Conservation (phyloP, 2,329 filamentous ascomycete genomes). For the Phialophora expanda region DNA sequence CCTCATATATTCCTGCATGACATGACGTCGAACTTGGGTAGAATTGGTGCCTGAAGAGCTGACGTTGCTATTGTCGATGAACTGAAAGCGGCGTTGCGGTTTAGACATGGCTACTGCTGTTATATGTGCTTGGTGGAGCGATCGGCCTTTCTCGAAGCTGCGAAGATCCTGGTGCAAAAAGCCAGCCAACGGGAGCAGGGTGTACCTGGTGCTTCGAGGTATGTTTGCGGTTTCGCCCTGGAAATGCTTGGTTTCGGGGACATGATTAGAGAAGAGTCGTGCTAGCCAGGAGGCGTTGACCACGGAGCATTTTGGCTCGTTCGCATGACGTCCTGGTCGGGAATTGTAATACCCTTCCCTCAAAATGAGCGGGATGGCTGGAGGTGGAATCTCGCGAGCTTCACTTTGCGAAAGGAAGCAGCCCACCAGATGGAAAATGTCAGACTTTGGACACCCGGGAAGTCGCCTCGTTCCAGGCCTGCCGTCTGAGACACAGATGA, state of each 20-base stretch:
- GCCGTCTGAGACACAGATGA: slow-evolving; percentile 1
- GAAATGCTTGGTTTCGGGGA: neutral
- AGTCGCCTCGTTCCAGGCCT: slow-evolving; percentile 11
- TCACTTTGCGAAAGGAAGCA: neutral
- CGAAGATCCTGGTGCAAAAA: slow-evolving; percentile 3
- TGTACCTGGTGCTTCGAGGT: slow-evolving; percentile 1
- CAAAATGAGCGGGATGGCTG: neutral
- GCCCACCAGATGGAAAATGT: slow-evolving; percentile 1
- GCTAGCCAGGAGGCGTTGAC: neutral
- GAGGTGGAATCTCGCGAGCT: neutral
- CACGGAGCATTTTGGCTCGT: neutral
- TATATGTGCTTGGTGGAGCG: neutral
- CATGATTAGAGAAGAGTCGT: neutral
- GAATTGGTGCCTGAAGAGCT: slow-evolving; percentile 44
- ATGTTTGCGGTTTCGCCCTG: neutral
- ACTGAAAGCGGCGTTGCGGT: slow-evolving; percentile 45
- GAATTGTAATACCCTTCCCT: neutral
- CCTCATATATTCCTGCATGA: slow-evolving; percentile 47
- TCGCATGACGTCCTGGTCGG: neutral
- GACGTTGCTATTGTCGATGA: slow-evolving; percentile 49
- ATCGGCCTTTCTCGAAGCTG: neutral
- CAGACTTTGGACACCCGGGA: slow-evolving; percentile 9
- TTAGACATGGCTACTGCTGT: slow-evolving; percentile 12
- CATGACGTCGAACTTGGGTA: slow-evolving; percentile 51
- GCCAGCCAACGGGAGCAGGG: neutral